These are phyloP conservation scores for Trichoderma sp. DNA, from an alignment of 2,329 filamentous ascomycete genomes.

Conservation along the genomic window DNA sequence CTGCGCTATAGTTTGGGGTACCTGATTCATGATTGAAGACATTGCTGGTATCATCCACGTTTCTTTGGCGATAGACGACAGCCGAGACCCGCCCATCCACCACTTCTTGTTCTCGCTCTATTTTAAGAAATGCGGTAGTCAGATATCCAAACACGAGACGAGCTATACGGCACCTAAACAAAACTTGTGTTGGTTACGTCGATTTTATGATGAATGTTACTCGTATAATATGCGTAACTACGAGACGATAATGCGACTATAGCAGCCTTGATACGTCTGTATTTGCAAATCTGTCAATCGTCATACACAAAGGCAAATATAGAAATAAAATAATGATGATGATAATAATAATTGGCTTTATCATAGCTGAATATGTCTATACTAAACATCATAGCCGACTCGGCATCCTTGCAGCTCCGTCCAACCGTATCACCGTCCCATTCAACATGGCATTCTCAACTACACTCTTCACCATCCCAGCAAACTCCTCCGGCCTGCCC, in stretches of 20 bases:
- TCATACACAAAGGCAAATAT: neutral
- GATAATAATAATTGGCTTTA: neutral
- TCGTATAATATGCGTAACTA: neutral
- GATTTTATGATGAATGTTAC: no score
- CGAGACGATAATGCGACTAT: neutral
- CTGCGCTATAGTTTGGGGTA: neutral
- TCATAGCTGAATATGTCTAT: neutral
- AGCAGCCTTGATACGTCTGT: neutral
- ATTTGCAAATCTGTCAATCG: neutral
- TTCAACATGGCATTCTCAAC: conserved; percentile 7
- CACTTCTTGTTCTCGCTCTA: neutral
- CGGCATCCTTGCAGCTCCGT: conserved; percentile 1
- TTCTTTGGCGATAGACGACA: conserved; percentile 3
- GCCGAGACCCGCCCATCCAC: neutral
- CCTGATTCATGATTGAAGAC: neutral
- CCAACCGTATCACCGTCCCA: neutral
- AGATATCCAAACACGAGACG: neutral
- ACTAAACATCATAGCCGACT: neutral
- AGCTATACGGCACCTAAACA: neutral
- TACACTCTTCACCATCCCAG: neutral
- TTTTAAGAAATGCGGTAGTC: neutral
- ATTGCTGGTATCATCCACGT: neutral
- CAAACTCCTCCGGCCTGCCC: conserved; percentile 11
- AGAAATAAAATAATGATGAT: neutral
- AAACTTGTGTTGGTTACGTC: neutral